Base-by-base conservation (phyloP, 331 rosid species). In the Cydonia oblonga region DNA sequence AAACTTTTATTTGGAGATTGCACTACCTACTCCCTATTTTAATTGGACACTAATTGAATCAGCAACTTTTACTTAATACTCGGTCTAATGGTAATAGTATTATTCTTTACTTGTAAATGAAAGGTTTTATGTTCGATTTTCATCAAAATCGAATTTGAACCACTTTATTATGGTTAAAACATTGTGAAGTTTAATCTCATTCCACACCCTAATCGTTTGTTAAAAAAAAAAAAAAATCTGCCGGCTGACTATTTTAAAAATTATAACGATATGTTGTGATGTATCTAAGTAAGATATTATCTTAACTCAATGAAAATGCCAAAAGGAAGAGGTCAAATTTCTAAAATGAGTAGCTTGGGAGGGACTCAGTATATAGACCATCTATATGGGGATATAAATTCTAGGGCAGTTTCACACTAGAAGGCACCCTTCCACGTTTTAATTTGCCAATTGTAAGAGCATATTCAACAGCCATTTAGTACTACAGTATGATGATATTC, bases 401-500 rank as follows among this genome's bases (percentile, higher is more conserved):
- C 28, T 56, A 56, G 61, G 28, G 14, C 22, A 56, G 24, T 20
- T 1, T 10, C 26, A 22, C 12, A 56, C 28, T 56, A 56, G 4
- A 20, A 9, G 28, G 28, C 16, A 56, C 61, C 61, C 22, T 56
- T 28, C 6, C 24, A 20, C 2, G 28, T 22, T 56, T 56, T 56
- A 11, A 56, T 56, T 52, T 52, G 57, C 57, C 22, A n/a, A 52
- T 52, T 52, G 22, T 5, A 52, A 19, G 57, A 2, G 57, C 57
- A 52, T 18, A 18, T 52, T 15, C 22, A 52, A 51, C 18, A 0
- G 1, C 2, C 1, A 12, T 1, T 46, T 46, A 16, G 7, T 46
- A 46, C 7, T 46, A 46, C n/a, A 5, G n/a, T 4, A 2, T 15
- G 0, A 2, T 46, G 3, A 0, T 46, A 12, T 46, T 46, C 0